Base-by-base conservation (phyloP, 495 filamentous ascomycete species). In the Aspergillus hancockii region DNA sequence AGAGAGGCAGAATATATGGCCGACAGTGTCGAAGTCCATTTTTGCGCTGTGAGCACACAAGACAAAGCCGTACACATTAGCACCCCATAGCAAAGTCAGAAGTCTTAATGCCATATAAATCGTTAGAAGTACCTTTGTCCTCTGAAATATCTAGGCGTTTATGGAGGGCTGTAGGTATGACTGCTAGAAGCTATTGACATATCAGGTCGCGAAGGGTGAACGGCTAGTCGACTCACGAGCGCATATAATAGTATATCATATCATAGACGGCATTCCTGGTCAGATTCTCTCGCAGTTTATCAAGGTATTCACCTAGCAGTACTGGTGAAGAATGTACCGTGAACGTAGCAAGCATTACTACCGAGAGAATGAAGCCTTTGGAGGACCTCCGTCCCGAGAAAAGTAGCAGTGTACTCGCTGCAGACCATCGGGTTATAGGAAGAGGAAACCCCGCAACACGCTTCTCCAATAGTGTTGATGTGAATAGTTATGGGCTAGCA, bases 201-300 rank as follows among this genome's bases (percentile, higher is more conserved):
- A 30, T 47, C 23, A 54, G 55, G 14, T n/a, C 13, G 22, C 25
- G 3, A 28, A 28, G 3, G 25, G 25, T 28, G 25, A 7, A 28
- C 7, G 25, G 25, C 7, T 3, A 28, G 7, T 22, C 21, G 8
- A 28, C 69, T 46, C 71, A 81, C 79, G 57, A 93, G 68, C 16
- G 81, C 89, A 67, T 94, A 95, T 49, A 88, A 79, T 65, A 93
- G 90, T 55, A 92, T 85, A 70, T 95, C 90, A 71, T 81, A 76
- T 55, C 25, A 7, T 34, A 51, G n/a, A n/a, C n/a, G n/a, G n/a
- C n/a, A n/a, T n/a, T n/a, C n/a, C n/a, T n/a, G n/a, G n/a, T 50
- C 25, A 36, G 52, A 31, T 43, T 36, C 46, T 36, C n/a, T n/a
- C n/a, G n/a, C n/a, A n/a, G 52, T 14, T 0, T 23, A 16, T 34